Conservation (phyloP, 148 eudicot species). For the Salicornia ramosissima region DNA sequence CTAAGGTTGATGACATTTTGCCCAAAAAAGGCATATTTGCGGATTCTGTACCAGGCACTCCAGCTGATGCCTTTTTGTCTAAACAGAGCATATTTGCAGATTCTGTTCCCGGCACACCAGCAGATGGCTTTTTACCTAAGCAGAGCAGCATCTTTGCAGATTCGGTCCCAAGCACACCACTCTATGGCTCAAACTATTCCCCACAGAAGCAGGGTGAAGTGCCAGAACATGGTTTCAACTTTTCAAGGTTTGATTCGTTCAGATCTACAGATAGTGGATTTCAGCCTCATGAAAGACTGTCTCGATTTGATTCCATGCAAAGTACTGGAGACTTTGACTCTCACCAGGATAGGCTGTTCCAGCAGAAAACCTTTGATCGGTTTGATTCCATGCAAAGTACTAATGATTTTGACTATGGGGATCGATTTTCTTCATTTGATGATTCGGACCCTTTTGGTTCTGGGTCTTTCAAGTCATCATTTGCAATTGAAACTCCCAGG, state of each 20-base stretch:
- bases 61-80: constrained; percentile 39
- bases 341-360: constrained; percentile 35
- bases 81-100: constrained; percentile 51
- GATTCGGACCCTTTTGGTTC: constrained; percentile 41
- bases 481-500: constrained; percentile 33
- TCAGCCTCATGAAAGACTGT: constrained; percentile 47
- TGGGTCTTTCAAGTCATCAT: constrained; percentile 34
- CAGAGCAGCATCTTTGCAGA: constrained; percentile 57
- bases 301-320: constrained; percentile 74
- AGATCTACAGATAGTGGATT: constrained; percentile 57
- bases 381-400: constrained; percentile 74
- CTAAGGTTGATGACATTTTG: constrained; percentile 28
- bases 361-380: constrained; percentile 48
- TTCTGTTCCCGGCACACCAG: constrained; percentile 74
- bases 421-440: constrained; percentile 39
- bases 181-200: constrained; percentile 43
- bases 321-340: constrained; percentile 50
- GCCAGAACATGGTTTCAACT: constrained; percentile 50
- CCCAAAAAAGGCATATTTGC: constrained; percentile 41
- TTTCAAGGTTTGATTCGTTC: constrained; percentile 89
- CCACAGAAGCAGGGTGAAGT: constrained; percentile 39
- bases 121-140: constrained; percentile 39
- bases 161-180: constrained; percentile 72
- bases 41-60: constrained; percentile 69
- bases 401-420: constrained; percentile 50